Conservation (phyloP, 495 filamentous ascomycete genomes). For the Hypomontagnella monticulosa region DNA sequence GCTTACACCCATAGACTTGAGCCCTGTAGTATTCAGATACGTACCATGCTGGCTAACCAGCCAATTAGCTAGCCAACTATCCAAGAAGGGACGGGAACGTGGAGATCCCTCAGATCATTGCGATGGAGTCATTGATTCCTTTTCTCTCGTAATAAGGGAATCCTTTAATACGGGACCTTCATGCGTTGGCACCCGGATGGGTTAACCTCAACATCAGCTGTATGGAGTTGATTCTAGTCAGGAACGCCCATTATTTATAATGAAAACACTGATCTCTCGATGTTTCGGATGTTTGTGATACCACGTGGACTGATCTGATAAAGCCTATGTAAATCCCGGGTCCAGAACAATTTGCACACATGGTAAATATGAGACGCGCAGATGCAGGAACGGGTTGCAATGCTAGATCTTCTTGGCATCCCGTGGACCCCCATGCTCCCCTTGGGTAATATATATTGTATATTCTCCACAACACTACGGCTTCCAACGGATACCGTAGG, state of each 20-base stretch:
- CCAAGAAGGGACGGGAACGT: constrained; percentile 14
- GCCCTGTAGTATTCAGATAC: constrained; percentile 3
- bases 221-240: constrained; percentile 1
- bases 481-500: constrained; percentile 30
- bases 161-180: constrained; percentile 9
- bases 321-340: constrained; percentile 13
- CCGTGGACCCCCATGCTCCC: neutral
- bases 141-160: constrained; percentile 2
- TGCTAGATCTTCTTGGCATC: constrained; percentile 35
- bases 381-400: constrained; percentile 38
- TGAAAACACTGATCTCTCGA: constrained; percentile 17
- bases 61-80: constrained; percentile 9
- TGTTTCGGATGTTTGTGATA: constrained; percentile 33
- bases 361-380: constrained; percentile 21
- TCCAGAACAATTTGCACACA: constrained; percentile 14
- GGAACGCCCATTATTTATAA: constrained; percentile 5
- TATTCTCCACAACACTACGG: constrained; percentile 17
- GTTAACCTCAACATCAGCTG: constrained; percentile 6
- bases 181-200: constrained; percentile 16
- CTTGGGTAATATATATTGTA: neutral
- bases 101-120: constrained; percentile 5
- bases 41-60: neutral
- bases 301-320: constrained; percentile 35
- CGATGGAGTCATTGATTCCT: constrained; percentile 2
- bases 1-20: neutral